Percentiles rank a stretch among this genome's conserved stretches.
Evolutionary conservation across 495 filamentous ascomycete species (phyloP).

Genomic region (Aspergillus coremiiformis): DNA sequence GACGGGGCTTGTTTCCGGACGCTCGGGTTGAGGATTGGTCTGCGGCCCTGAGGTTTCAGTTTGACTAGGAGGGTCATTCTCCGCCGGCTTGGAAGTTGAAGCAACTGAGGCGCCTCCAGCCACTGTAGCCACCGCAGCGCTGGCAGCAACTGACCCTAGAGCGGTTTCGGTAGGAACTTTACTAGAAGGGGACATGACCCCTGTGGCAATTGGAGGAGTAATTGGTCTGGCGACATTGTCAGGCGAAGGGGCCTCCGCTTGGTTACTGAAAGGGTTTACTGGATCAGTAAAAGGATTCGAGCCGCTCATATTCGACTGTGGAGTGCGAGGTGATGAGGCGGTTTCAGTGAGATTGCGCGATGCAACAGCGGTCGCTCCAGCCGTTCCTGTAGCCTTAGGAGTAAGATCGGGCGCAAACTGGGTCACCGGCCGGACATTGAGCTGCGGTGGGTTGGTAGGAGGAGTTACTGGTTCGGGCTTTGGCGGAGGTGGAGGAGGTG

Average conservation of each 20-base stretch:
- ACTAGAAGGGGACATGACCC: neutral
- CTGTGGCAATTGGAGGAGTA: constrained; percentile 5
- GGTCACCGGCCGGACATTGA: constrained; percentile 82
- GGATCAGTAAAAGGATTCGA: constrained; percentile 42
- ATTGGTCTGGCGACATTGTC: constrained; percentile 5
- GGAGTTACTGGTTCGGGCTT: constrained; percentile 20
- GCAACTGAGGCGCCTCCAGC: constrained; percentile 27
- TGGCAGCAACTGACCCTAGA: constrained; percentile 28
- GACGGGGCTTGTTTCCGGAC: constrained; percentile 10
- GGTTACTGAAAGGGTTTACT: constrained; percentile 47
- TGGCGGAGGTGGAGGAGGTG: constrained; percentile 29
- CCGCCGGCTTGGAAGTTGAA: constrained; percentile 26
- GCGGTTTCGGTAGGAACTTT: neutral
- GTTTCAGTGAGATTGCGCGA: constrained; percentile 35
- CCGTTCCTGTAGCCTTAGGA: constrained; percentile 28
- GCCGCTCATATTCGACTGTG: constrained; percentile 37
- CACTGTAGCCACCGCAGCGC: constrained; percentile 33
- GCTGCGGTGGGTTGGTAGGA: constrained; percentile 64
- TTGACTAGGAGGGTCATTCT: constrained; percentile 25
- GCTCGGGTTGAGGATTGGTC: constrained; percentile 14
- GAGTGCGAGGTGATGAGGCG: constrained; percentile 28
- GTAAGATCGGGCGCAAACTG: constrained; percentile 71
- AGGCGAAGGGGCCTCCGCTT: constrained; percentile 34
- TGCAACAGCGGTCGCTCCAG: constrained; percentile 19
- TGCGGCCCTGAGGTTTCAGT: constrained; percentile 19